Conservation (phyloP, 2,329 filamentous ascomycete genomes). For the Aspergillus piperis region DNA sequence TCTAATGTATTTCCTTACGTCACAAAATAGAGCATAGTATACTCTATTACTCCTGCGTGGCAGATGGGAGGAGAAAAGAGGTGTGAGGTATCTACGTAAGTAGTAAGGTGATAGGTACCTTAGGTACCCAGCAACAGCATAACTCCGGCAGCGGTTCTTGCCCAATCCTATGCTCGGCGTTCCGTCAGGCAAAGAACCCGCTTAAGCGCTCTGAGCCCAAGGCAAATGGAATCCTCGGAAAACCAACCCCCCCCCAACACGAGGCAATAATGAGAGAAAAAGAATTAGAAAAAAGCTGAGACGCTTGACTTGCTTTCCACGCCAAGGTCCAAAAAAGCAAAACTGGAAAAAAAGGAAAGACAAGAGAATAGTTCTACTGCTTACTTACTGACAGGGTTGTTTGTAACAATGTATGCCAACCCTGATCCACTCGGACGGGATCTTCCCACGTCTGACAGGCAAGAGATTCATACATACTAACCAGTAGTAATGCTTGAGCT, state of each 20-base stretch:
- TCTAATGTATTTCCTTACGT: not conserved
- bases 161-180: conserved; percentile 4
- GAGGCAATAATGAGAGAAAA: not conserved
- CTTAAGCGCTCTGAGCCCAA: conserved; percentile 2
- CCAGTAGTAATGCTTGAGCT: not conserved
- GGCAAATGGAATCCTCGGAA: not conserved
- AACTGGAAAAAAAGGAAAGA: no score
- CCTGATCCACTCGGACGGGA: not conserved
- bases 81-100: not conserved
- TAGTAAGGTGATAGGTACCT: not conserved
- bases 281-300: not conserved
- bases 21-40: no score
- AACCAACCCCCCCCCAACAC: not conserved
- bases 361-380: not conserved
- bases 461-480: not conserved
- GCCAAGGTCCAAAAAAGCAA: not conserved
- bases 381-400: not conserved
- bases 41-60: not conserved
- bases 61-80: not conserved
- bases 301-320: not conserved
- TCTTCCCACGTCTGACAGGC: conserved; percentile 4
- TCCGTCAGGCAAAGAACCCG: conserved; percentile 4
- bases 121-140: conserved; percentile 4
- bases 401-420: not conserved
- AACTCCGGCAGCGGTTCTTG: conserved; percentile 3